Base-by-base conservation (phyloP, 306 rosid genomes). In the Malus asiatica region DNA sequence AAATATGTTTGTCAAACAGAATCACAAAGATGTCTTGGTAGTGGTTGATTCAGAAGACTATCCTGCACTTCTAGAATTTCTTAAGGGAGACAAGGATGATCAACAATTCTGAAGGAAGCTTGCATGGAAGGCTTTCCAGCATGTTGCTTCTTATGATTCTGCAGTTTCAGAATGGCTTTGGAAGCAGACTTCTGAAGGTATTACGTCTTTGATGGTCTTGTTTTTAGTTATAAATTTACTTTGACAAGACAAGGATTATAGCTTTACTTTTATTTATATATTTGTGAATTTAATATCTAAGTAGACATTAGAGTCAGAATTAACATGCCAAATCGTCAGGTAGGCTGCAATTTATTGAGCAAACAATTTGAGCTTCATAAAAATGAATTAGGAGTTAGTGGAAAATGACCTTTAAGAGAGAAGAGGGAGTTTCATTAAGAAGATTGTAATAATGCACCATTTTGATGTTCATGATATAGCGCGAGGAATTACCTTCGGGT, bases 121-220 rank as follows among this genome's bases (percentile, higher is more conserved):
- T 83, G 97, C 97, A 61, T 89, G 95, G 96, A 94, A 94, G 86
- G 97, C 98, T 68, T 92, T 92, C 78, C 93, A 92, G 68, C 96
- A 92, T 59, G 93, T 85, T 79, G 93, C 96, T 77, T 90, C 97
- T 38, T 92, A 94, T 80, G 97, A 94, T 71, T 88, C 97, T 78
- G 96, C 96, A 6, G 93, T 94, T 61, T 86, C 96, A 46, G 96
- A 94, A 89, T 92, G 97, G 98, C 72, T 94, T 53, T 94, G 98
- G 98, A 90, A 90, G 89, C 96, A 90, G 77, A 89, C 88, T 65
- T 83, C 30, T 18, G 92, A 86, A 84, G 96, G 97, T 90, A 87
- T 18, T 75, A 40, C 45, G 12, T 57, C 13, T 53, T 57, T 51
- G 59, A 15, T n/a, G 44, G 27, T 52, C 74, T 61, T 71, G 27